Evolutionary conservation across 441 rosid genomes (phyloP).

Genomic region (Gossypium trilobum): DNA sequence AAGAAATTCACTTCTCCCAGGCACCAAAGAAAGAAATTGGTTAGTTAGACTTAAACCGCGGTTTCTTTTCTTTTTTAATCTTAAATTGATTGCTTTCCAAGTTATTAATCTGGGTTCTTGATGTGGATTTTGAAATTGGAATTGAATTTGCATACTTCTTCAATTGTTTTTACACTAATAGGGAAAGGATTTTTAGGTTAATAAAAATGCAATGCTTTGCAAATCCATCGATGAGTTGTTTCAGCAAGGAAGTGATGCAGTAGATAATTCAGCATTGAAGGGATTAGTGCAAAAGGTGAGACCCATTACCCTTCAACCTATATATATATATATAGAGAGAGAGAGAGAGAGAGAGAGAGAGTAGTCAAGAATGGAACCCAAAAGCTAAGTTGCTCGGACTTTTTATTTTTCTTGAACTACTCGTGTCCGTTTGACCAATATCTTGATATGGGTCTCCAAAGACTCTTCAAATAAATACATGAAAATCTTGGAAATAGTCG

Average conservation of each 20-base stretch:
- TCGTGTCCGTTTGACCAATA: neutral
- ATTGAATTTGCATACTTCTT: neutral
- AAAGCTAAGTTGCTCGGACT: neutral
- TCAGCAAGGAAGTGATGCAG: conserved; percentile 43
- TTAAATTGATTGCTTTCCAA: neutral
- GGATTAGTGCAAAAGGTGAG: conserved; percentile 57
- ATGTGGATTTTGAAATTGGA: neutral
- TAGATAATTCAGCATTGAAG: conserved; percentile 40
- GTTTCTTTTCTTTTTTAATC: neutral
- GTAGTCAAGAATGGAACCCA: neutral
- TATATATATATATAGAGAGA: neutral
- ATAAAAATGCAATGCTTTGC: conserved; percentile 71
- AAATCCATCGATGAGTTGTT: conserved; percentile 63
- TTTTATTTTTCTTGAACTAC: neutral
- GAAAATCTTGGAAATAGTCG: neutral
- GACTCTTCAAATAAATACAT: neutral
- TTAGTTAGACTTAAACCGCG: conserved; percentile 7
- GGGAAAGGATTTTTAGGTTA: conserved; percentile 36
- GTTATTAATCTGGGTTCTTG: neutral
- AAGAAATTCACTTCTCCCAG: conserved; percentile 68
- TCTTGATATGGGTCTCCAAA: neutral
- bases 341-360: no score
- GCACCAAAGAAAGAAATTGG: conserved; percentile 60
- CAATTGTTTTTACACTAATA: neutral
- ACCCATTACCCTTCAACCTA: neutral